Evolutionary conservation across 805 yeast species (phyloP), one percentile per base, ranked within the genome.

Genomic region (Debaryomyces castellii): DNA sequence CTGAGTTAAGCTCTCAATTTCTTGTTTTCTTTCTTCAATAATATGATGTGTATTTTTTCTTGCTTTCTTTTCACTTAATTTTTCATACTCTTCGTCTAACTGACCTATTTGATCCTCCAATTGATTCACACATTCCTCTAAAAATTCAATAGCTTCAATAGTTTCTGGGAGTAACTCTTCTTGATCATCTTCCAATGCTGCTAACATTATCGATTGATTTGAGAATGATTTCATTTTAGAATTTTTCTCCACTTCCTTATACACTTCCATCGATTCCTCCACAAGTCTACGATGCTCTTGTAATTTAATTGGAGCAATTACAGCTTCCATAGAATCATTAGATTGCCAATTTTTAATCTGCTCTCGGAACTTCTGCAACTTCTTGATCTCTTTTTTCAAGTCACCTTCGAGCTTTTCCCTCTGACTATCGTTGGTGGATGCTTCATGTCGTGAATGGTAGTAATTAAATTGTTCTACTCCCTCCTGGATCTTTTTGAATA

Each of bases 311-410:
- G 64, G 57, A 10, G 60, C 52, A 16, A 62, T 59, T 25, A 60
- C 52, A 11, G 61, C 65, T 46, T 59, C 64, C 21, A 59, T 52
- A 3, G 55, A 43, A 33, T 64, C 69, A 51, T 65, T 62, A 55
- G 66, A 69, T 50, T 71, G 76, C 77, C 77, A 73, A 36, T 62
- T 66, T 45, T 73, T 73, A 51, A 73, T 73, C 49, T 71, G 72
- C 47, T 73, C 77, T 51, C 77, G 66, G 47, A 67, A 68, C 57
- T 71, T 73, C 49, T 73, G 77, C 41, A 73, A 61, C 49, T 71
- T 68, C 50, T 73, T 73, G 52, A 73, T 72, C 51, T 73, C 77
- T 49, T 72, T 70, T 55, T 73, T 73, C 49, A 73, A 58, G 48
- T 73, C 77, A 28, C 64, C 63, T 47, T 72, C 77, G 39, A 73